phyloP scores from a whole-genome alignment of 345 rosid species.

The Brassica carinata region DNA sequence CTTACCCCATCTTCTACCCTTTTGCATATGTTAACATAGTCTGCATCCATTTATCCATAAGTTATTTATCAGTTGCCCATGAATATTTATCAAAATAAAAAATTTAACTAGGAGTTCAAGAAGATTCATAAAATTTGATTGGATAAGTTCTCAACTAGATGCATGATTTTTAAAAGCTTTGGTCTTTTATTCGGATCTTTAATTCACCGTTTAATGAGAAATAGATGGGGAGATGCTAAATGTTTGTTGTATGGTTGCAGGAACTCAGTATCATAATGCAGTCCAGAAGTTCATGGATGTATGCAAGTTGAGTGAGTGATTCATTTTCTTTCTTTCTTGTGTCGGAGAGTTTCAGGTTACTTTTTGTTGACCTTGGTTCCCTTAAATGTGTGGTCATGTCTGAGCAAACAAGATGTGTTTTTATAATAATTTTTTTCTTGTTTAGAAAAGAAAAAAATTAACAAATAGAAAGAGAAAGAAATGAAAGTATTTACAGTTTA shows the following conservation, averaged over 20 bases:
- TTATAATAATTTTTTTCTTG: background rate
- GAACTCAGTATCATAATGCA: slow-evolving; percentile 90
- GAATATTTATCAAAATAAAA: background rate
- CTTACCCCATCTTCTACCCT: background rate
- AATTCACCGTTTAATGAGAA: background rate
- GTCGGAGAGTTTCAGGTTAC: slow-evolving; percentile 13
- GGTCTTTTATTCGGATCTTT: background rate
- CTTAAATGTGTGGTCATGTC: slow-evolving; percentile 16
- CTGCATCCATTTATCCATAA: background rate
- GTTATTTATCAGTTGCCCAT: background rate
- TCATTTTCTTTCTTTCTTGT: slow-evolving; percentile 12
- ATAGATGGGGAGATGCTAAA: background rate
- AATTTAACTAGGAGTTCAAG: background rate
- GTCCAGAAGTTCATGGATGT: slow-evolving; percentile 80
- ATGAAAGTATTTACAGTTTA: too few species aligned
- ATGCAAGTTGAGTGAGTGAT: slow-evolving; percentile 71
- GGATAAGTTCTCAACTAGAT: background rate
- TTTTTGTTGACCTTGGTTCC: slow-evolving; percentile 3
- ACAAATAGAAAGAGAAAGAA: too few species aligned
- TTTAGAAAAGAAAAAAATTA: background rate
- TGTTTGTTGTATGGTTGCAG: slow-evolving; percentile 45
- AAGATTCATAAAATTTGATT: background rate
- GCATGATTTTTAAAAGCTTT: background rate
- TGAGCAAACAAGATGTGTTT: slow-evolving; percentile 13
- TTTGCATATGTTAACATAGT: slow-evolving; percentile 9